Evolutionary conservation across 192 early-diverging fungal genomes (phyloP).

Genomic region (Backusella australiensis): DNA sequence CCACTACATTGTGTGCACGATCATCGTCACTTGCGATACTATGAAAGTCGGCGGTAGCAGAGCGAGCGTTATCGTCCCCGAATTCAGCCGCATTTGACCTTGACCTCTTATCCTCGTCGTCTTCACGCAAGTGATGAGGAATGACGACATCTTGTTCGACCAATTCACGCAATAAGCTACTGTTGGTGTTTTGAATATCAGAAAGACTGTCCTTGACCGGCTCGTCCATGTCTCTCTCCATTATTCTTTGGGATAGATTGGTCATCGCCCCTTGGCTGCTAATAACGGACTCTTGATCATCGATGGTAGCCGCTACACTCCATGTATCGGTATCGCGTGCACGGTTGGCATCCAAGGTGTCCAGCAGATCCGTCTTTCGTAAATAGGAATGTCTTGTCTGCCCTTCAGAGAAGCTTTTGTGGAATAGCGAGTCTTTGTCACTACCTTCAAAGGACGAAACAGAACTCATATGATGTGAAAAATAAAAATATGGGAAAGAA

Average conservation of each 20-base stretch:
- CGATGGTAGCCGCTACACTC: constrained; percentile 42
- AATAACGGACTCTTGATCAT: constrained; percentile 39
- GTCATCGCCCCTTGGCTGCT: constrained; percentile 30
- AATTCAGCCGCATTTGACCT: constrained; percentile 40
- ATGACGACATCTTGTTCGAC: not conserved
- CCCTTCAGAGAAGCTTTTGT: constrained; percentile 12
- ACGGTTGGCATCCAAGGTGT: constrained; percentile 28
- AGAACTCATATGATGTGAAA: constrained; percentile 22
- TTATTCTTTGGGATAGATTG: constrained; percentile 1
- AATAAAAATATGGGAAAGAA: not conserved
- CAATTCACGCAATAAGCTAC: constrained; percentile 8
- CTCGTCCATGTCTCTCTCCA: constrained; percentile 27
- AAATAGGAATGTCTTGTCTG: constrained; percentile 27
- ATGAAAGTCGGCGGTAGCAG: constrained; percentile 28
- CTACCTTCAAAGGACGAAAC: constrained; percentile 31
- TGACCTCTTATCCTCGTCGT: constrained; percentile 26
- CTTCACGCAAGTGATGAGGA: not conserved
- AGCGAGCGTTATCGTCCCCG: constrained; percentile 35
- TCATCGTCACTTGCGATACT: constrained; percentile 21
- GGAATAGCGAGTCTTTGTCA: constrained; percentile 27
- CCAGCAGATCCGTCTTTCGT: constrained; percentile 33
- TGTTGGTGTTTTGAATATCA: not conserved
- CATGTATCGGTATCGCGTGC: constrained; percentile 36
- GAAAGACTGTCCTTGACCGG: constrained; percentile 9
- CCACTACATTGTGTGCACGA: constrained; percentile 9